Conservation (phyloP, 345 rosid genomes). For the Erodium maritimum region DNA sequence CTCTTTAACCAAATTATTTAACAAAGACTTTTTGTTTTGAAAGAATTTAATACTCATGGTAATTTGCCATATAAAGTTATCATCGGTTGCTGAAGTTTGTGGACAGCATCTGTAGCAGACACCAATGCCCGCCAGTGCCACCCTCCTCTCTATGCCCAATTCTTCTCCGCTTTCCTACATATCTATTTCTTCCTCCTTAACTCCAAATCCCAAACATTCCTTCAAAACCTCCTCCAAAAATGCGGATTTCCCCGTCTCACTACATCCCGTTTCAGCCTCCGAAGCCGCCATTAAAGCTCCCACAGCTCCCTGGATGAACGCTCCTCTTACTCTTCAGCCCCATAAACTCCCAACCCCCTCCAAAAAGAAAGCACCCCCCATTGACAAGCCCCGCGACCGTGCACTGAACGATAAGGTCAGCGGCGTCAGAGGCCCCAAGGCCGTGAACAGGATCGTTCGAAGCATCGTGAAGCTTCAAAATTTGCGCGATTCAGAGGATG, state of each 20-base stretch:
- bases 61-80: no score
- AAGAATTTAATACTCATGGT: no score
- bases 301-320: constrained; percentile 70
- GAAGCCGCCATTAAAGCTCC: constrained; percentile 26
- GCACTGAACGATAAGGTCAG: constrained; percentile 56
- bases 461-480: constrained; percentile 40
- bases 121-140: no score
- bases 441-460: constrained; percentile 44
- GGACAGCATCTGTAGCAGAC: no score
- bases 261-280: constrained; percentile 12
- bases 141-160: no score
- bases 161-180: no score
- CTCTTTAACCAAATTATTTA: no score
- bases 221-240: constrained; percentile 4
- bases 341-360: constrained; percentile 29
- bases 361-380: no score
- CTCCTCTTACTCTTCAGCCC: constrained; percentile 42
- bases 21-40: no score
- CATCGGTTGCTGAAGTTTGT: no score
- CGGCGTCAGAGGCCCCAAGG: constrained; percentile 61
- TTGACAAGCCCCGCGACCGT: no score
- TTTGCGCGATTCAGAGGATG: constrained; percentile 12
- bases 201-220: constrained; percentile 6
- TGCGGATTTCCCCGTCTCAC: constrained; percentile 12
- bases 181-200: constrained; percentile 16